Conservation (phyloP, 768 basidiomycete genomes). For the Serendipita sp. region DNA sequence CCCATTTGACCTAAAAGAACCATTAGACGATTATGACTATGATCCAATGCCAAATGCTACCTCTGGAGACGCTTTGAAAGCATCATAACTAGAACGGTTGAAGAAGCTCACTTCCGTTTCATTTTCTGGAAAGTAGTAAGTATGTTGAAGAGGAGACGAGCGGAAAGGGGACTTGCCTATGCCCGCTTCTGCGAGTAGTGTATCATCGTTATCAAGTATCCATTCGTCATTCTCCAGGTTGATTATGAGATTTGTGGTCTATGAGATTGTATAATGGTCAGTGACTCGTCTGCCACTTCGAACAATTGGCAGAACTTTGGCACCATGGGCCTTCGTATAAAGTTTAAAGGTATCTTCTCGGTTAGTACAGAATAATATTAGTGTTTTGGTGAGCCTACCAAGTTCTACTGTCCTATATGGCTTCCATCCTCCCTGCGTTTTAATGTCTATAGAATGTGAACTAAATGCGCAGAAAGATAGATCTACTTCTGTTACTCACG, state of each 20-base stretch:
- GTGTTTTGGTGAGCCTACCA: slow-evolving; percentile 30
- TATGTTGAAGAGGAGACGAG: neutral
- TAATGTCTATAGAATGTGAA: slow-evolving; percentile 37
- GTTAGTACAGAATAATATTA: neutral
- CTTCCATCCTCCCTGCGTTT: slow-evolving; percentile 70
- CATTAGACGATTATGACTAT: no score
- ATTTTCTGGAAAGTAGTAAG: slow-evolving; percentile 45
- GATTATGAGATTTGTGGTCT: slow-evolving; percentile 97
- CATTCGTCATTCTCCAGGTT: slow-evolving; percentile 93
- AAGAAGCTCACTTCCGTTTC: slow-evolving; percentile 94
- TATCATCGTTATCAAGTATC: slow-evolving; percentile 58
- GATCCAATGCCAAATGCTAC: slow-evolving; percentile 23
- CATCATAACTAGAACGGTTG: slow-evolving; percentile 56
- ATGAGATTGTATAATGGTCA: neutral
- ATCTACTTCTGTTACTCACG: slow-evolving; percentile 29
- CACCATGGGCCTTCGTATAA: slow-evolving; percentile 87
- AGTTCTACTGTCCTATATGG: slow-evolving; percentile 61
- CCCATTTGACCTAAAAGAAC: no score
- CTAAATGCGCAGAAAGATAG: neutral
- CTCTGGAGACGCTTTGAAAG: slow-evolving; percentile 71
- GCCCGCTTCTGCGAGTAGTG: slow-evolving; percentile 50
- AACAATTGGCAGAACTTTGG: slow-evolving; percentile 44
- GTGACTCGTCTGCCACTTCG: neutral
- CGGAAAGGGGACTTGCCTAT: slow-evolving; percentile 44
- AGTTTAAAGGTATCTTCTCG: slow-evolving; percentile 76